Evolutionary conservation across 257 asterid species (phyloP), one percentile per base, ranked within the genome.

Genomic region (Dorcoceras hygrometricum): DNA sequence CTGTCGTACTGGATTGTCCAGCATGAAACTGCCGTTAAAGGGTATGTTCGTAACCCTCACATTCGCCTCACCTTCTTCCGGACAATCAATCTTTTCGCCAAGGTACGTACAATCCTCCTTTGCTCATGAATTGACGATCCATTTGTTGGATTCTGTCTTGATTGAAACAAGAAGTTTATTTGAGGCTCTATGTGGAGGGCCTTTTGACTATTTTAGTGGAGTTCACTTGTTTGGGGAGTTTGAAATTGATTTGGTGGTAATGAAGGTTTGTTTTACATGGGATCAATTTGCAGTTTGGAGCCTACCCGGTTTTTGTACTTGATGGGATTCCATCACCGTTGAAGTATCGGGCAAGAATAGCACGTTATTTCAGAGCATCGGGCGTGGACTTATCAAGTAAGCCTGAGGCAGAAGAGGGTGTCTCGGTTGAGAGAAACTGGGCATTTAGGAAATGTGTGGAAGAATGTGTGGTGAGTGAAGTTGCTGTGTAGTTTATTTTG

Each of bases 261-360:
- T 29, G 57, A 31, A 70, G 54, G 43, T 68, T 59, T 46, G 23
- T 62, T 57, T 68, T 75, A 11, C 78, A n/a, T 77, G n/a, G 29
- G 66, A 23, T 62, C 14, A 23, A 53, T 78, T 57, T 82, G 67
- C 89, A 94, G 97, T 94, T 90, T 80, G 97, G 97, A 62, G 97
- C 96, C 20, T 94, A 77, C 79, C 97, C 97, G 0, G 89, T 90
- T 57, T 94, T 94, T 61, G 91, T 90, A 23, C 79, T 81, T 16
- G 99, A 94, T 78, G 99, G 99, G 70, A 85, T 88, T 46, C 97
- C 99, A 1, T 94, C 99, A 0, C 97, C 95, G 0, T 76, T 94
- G 23, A 94, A 94, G 80, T 88, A 96, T 65, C 87, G 78, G 71
- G 91, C 96, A 22, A 87, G 99, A 84, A 81, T 86, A 57, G 25